Evolutionary conservation across 2,329 filamentous ascomycete species (phyloP).

Genomic region (Cercospora berteroae): DNA sequence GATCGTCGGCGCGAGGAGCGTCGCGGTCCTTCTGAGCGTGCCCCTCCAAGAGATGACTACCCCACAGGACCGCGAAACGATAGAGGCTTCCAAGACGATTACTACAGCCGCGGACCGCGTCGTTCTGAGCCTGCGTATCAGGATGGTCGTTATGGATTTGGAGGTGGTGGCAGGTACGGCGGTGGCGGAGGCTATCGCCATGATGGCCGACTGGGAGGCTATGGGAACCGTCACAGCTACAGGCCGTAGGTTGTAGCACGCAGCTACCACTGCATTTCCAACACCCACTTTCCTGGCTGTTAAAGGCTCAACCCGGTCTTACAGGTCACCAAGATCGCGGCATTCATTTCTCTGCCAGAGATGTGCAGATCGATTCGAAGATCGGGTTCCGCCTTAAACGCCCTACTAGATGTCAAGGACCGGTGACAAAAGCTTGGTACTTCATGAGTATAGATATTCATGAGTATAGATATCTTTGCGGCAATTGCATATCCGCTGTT

Average conservation of each 20-base stretch:
- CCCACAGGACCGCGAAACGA: constrained; percentile 27
- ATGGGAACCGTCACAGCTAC: constrained; percentile 7
- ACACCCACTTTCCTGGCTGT: background rate
- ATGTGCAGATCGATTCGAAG: background rate
- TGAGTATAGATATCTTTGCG: constrained; percentile 3
- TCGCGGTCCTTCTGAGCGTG: constrained; percentile 30
- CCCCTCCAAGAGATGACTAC: constrained; percentile 21
- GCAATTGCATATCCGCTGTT: background rate
- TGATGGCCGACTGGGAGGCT: constrained; percentile 25
- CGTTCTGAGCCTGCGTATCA: constrained; percentile 41
- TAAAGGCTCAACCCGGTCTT: background rate
- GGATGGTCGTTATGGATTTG: constrained; percentile 47
- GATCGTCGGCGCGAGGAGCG: constrained; percentile 36
- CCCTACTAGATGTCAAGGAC: background rate
- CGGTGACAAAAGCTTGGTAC: background rate
- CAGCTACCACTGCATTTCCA: background rate
- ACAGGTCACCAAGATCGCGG: background rate
- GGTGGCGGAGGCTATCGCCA: constrained; percentile 27
- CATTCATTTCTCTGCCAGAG: background rate
- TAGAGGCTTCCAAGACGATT: constrained; percentile 27
- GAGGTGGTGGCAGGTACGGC: constrained; percentile 28
- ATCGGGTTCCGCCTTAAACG: background rate
- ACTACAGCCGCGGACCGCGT: constrained; percentile 26
- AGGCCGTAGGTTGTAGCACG: background rate
- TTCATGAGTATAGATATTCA: constrained; percentile 3